These are phyloP conservation scores for Lepidium africanum DNA, from an alignment of 345 rosid species.

Conservation along the genomic window DNA sequence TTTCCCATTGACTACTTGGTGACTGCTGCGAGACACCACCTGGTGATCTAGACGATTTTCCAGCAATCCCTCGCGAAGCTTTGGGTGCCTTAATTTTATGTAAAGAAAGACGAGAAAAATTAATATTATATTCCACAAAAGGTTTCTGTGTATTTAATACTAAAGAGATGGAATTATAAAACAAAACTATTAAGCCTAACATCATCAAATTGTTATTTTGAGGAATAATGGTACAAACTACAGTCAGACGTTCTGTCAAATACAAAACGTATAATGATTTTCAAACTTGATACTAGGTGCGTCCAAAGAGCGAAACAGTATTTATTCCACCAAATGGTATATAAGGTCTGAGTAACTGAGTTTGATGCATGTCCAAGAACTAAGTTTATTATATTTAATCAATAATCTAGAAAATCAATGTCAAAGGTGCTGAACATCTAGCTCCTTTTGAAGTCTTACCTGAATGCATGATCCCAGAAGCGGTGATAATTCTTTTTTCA, in stretches of 20 bases:
- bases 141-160: neutral
- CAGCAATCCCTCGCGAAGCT: conserved; percentile 56
- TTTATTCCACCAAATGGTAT: neutral
- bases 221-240: neutral
- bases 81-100: conserved; percentile 65
- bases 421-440: neutral
- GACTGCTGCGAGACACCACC: conserved; percentile 53
- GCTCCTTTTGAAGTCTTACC: conserved; percentile 35
- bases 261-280: neutral
- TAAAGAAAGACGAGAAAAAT: neutral
- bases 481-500: conserved; percentile 88
- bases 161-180: neutral
- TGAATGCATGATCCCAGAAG: conserved; percentile 80
- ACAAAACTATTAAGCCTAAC: neutral
- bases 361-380: conserved; percentile 11
- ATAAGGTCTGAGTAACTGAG: neutral
- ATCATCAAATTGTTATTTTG: neutral
- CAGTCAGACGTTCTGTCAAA: neutral
- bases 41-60: conserved; percentile 78
- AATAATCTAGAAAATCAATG: neutral
- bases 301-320: neutral
- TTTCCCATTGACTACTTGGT: conserved; percentile 75
- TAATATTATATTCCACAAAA: neutral
- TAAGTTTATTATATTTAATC: neutral
- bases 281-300: neutral